Evolutionary conservation across 208 protist species (phyloP).

Genomic region (Naegleria fowleri): DNA sequence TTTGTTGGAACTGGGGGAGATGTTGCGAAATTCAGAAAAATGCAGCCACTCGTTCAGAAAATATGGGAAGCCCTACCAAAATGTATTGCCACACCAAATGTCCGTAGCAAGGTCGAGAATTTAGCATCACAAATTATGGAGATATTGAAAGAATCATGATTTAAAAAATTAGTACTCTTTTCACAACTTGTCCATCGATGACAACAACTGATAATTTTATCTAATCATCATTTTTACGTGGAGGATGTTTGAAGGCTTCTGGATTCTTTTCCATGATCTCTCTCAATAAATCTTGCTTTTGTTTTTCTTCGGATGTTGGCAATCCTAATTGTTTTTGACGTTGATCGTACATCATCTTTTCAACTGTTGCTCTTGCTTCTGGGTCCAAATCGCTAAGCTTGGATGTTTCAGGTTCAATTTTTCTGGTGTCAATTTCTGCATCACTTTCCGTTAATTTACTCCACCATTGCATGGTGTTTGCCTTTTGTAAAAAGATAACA

Average conservation of each 20-base stretch:
- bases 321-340: conserved; percentile 82
- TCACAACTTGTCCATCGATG: too few species aligned
- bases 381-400: conserved; percentile 86
- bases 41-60: not conserved
- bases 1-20: not conserved
- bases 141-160: not conserved
- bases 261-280: conserved; percentile 87
- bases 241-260: conserved; percentile 40
- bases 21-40: not conserved
- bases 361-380: conserved; percentile 83
- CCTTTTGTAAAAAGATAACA: conserved; percentile 74
- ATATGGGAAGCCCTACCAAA: not conserved
- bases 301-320: conserved; percentile 82
- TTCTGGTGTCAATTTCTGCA: conserved; percentile 80
- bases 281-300: conserved; percentile 82
- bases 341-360: conserved; percentile 94
- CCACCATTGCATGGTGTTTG: conserved; percentile 85
- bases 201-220: too few species aligned
- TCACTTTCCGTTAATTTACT: conserved; percentile 59
- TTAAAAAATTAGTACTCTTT: too few species aligned
- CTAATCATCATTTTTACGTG: too few species aligned
- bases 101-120: not conserved
- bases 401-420: conserved; percentile 84
- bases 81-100: not conserved
- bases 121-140: not conserved